Evolutionary conservation across 805 yeast species (phyloP).

Genomic region (Priceomyces carsonii): DNA sequence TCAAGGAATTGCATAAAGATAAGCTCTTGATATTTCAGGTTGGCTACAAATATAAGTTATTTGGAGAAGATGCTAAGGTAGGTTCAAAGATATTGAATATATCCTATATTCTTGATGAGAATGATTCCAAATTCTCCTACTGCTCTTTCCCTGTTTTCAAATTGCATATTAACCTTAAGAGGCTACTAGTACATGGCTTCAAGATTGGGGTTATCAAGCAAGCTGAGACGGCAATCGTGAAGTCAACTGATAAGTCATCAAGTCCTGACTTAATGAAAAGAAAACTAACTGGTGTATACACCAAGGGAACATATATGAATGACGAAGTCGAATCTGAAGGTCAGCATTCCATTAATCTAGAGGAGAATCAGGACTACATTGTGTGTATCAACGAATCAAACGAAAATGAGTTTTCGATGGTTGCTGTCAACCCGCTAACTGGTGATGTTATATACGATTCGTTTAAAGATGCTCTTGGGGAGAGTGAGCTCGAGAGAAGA

Average conservation of each 20-base stretch:
- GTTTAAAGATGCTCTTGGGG: constrained; percentile 58
- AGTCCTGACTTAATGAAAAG: constrained; percentile 60
- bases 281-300: constrained; percentile 67
- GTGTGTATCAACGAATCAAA: constrained; percentile 37
- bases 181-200: constrained; percentile 67
- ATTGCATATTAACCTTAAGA: constrained; percentile 72
- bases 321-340: constrained; percentile 38
- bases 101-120: constrained; percentile 59
- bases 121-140: constrained; percentile 70
- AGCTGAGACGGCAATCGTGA: constrained; percentile 75
- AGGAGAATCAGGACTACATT: constrained; percentile 44
- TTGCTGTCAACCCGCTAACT: constrained; percentile 68
- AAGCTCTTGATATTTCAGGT: constrained; percentile 81
- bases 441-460: constrained; percentile 77
- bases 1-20: constrained; percentile 62
- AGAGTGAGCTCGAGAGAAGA: constrained; percentile 73
- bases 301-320: constrained; percentile 82
- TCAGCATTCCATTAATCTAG: constrained; percentile 6
- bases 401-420: constrained; percentile 38
- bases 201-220: constrained; percentile 90
- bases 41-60: constrained; percentile 89
- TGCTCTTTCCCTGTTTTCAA: constrained; percentile 83
- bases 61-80: constrained; percentile 77
- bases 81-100: constrained; percentile 70
- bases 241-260: constrained; percentile 50